These are phyloP conservation scores for Ceratonia siliqua DNA, from an alignment of 306 rosid species.

Conservation along the genomic window DNA sequence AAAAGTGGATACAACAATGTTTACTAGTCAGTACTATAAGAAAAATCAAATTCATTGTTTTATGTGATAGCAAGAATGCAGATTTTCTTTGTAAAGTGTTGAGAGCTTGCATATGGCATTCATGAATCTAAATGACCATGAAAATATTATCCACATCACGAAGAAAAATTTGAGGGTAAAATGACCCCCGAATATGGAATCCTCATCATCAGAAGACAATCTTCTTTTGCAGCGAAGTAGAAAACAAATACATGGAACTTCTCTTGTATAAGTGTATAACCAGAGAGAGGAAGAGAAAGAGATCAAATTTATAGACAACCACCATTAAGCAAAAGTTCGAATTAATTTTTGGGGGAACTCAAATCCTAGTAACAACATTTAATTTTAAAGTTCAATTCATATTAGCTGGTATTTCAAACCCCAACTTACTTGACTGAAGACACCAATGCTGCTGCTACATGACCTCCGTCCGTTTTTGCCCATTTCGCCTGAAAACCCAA, in stretches of 20 bases:
- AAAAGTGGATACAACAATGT: neutral
- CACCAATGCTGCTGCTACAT: slow-evolving; percentile 32
- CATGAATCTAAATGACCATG: neutral
- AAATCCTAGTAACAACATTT: neutral
- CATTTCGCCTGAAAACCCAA: slow-evolving; percentile 39
- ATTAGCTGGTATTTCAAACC: neutral
- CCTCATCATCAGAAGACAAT: neutral
- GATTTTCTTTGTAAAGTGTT: neutral
- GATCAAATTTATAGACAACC: neutral
- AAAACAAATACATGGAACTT: neutral
- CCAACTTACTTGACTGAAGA: slow-evolving; percentile 54
- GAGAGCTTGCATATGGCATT: neutral
- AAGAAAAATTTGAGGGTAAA: neutral
- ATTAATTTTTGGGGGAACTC: neutral
- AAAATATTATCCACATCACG: neutral
- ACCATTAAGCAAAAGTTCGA: neutral
- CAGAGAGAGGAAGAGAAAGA: neutral
- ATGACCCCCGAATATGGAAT: neutral
- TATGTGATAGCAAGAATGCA: neutral
- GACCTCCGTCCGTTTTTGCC: slow-evolving; percentile 36
- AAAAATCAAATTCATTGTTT: neutral
- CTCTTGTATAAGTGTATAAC: neutral
- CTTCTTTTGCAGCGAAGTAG: neutral
- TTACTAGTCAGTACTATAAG: slow-evolving; percentile 8
- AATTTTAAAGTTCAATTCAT: neutral